These are phyloP conservation scores for Histomonas meleagridis DNA, from an alignment of 208 protist genomes.

Conservation along the genomic window DNA sequence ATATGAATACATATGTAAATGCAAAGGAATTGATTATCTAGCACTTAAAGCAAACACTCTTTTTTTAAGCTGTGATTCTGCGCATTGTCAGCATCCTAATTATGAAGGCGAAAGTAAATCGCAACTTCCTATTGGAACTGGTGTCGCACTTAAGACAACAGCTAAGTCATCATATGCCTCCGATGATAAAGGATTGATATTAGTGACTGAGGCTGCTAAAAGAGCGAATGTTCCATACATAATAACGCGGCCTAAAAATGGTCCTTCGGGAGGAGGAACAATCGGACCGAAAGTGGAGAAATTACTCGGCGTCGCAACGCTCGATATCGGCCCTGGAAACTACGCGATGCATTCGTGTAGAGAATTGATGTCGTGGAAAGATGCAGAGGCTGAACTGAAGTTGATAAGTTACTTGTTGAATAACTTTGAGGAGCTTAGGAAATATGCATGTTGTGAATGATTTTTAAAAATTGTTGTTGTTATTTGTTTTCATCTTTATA, in stretches of 20 bases:
- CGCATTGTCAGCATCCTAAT: background rate
- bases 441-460: too few species aligned
- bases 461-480: too few species aligned
- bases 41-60: background rate
- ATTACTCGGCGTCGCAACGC: background rate
- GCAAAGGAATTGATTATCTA: too few species aligned
- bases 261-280: background rate
- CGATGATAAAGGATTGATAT: background rate
- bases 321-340: background rate
- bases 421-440: background rate
- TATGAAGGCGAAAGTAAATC: background rate
- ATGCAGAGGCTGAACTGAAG: background rate
- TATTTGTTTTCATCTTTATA: too few species aligned
- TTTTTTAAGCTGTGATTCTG: background rate
- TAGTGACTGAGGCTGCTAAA: background rate
- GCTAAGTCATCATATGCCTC: background rate
- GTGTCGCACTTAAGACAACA: background rate
- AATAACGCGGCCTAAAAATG: background rate
- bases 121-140: background rate
- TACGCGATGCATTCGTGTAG: background rate
- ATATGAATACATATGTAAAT: too few species aligned
- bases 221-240: too few species aligned
- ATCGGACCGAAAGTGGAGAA: slow-evolving; percentile 8
- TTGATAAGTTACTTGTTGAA: background rate
- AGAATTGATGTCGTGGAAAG: background rate